phyloP scores from a whole-genome alignment of 148 eudicot species.

The Beta vulgaris region DNA sequence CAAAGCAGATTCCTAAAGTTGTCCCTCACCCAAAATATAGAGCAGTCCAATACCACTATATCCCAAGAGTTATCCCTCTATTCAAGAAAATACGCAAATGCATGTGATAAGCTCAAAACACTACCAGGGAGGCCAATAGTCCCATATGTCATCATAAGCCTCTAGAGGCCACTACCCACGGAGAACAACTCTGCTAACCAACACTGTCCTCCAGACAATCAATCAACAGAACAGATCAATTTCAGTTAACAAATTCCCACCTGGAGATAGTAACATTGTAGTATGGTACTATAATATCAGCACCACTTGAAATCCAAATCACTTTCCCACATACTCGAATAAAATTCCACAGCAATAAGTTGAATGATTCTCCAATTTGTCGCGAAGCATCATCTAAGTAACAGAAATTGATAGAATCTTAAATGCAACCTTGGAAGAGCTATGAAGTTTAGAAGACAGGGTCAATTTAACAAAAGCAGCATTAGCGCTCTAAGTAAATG shows the following conservation, averaged over 20 bases:
- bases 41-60: neutral
- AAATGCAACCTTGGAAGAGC: neutral
- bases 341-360: neutral
- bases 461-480: neutral
- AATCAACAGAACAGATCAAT: neutral
- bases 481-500: constrained; percentile 1
- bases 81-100: neutral
- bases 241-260: neutral
- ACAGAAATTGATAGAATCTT: constrained; percentile 5
- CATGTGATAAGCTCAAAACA: neutral
- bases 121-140: neutral
- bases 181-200: neutral
- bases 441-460: neutral
- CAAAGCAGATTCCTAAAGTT: neutral
- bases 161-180: neutral
- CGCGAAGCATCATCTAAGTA: neutral
- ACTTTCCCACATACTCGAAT: neutral
- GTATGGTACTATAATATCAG: neutral
- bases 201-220: constrained; percentile 1
- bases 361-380: neutral
- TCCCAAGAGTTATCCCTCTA: neutral
- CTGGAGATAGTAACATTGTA: neutral
- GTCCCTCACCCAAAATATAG: neutral
- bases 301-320: neutral
- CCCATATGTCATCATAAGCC: neutral